Conservation (phyloP, 2,329 filamentous ascomycete species). For the Ceratocystiopsis minuta region DNA sequence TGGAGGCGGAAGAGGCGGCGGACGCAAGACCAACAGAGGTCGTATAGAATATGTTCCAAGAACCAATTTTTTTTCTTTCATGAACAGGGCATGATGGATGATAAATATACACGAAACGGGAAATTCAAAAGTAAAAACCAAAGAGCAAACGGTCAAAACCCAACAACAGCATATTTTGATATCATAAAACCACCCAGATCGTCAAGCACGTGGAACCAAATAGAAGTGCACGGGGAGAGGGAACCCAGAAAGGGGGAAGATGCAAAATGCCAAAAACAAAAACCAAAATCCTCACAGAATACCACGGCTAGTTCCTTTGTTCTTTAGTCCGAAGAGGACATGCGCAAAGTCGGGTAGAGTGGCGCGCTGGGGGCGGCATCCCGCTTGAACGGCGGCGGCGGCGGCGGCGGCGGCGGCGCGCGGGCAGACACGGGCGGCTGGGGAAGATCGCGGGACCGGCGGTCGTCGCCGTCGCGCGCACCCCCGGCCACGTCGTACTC, state of each 20-base stretch:
- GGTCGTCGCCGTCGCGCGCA: background rate
- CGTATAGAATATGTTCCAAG: background rate
- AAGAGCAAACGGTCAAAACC: background rate
- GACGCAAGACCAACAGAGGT: conserved; percentile 4
- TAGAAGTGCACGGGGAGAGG: too few species aligned
- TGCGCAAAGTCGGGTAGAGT: conserved; percentile 9
- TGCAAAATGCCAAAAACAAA: background rate
- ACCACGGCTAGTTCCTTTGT: too few species aligned
- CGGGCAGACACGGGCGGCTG: conserved; percentile 14
- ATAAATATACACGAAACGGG: background rate
- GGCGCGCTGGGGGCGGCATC: conserved; percentile 3
- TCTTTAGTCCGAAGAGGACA: background rate
- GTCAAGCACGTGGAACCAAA: too few species aligned
- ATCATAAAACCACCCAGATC: too few species aligned
- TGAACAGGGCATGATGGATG: background rate
- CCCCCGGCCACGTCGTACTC: conserved; percentile 26
- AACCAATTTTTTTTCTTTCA: background rate
- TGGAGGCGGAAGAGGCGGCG: too few species aligned
- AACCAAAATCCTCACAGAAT: background rate
- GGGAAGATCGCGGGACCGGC: conserved; percentile 8
- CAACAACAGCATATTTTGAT: too few species aligned
- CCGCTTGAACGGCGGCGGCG: background rate
- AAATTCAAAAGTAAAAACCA: background rate
- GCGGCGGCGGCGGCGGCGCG: conserved; percentile 2
- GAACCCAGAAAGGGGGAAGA: background rate